Conservation (phyloP, 1,284 basidiomycete species). For the Ganoderma multipileum region DNA sequence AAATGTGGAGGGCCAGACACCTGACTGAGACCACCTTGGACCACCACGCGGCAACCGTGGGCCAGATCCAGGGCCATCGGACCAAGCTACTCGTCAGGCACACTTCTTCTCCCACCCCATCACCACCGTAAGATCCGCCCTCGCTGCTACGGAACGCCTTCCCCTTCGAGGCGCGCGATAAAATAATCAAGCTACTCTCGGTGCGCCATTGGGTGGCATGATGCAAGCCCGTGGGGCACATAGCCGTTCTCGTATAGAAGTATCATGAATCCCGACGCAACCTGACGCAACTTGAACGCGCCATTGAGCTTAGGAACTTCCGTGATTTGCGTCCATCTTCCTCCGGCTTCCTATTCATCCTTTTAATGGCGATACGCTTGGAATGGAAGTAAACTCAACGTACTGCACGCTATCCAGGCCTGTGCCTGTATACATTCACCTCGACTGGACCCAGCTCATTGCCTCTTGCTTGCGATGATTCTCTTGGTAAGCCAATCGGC, state of each 20-base stretch:
- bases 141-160: slow-evolving; percentile 27
- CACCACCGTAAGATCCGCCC: slow-evolving; percentile 18
- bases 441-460: neutral
- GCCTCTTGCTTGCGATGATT: no score
- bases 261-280: neutral
- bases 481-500: no score
- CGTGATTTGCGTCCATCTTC: neutral
- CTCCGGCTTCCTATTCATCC: neutral
- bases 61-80: slow-evolving; percentile 21
- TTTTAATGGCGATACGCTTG: neutral
- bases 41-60: neutral
- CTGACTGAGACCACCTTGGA: neutral
- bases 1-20: neutral
- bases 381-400: neutral
- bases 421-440: no score
- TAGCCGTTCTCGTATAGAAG: neutral
- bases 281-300: no score
- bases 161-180: neutral
- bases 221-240: neutral
- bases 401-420: neutral
- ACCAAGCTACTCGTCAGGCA: slow-evolving; percentile 21
- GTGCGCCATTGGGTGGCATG: neutral
- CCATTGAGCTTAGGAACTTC: neutral
- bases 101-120: slow-evolving; percentile 6
- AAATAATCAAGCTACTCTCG: neutral